phyloP scores from a whole-genome alignment of 805 yeast species.

The Brettanomyces custersianus region DNA sequence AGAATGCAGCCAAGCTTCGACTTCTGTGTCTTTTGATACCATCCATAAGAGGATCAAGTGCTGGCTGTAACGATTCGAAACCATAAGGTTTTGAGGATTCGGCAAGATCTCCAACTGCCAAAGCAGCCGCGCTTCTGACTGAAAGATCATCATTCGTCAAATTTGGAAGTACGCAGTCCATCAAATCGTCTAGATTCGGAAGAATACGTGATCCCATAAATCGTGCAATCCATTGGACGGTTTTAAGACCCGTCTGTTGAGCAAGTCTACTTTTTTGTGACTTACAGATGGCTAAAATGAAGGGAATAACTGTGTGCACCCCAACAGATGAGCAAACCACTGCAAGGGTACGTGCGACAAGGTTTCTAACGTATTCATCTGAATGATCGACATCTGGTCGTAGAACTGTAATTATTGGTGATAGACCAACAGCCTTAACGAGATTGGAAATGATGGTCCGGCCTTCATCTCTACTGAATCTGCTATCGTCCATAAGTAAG shows the following conservation, averaged over 20 bases:
- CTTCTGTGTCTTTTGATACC: conserved; percentile 78
- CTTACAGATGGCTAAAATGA: conserved; percentile 68
- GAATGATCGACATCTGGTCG: conserved; percentile 75
- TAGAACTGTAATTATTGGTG: conserved; percentile 68
- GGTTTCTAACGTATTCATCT: conserved; percentile 73
- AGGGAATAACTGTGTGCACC: conserved; percentile 62
- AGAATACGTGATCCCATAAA: conserved; percentile 63
- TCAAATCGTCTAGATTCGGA: conserved; percentile 62
- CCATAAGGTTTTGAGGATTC: conserved; percentile 84
- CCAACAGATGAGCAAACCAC: conserved; percentile 79
- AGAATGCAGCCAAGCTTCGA: conserved; percentile 60
- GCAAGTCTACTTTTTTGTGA: conserved; percentile 76
- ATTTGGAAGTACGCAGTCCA: conserved; percentile 49
- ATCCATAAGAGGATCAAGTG: conserved; percentile 70
- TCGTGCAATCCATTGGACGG: conserved; percentile 67
- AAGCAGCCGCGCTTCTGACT: conserved; percentile 63
- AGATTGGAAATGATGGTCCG: conserved; percentile 68
- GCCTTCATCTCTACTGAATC: conserved; percentile 67
- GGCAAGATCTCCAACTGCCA: conserved; percentile 66
- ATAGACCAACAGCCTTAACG: conserved; percentile 74
- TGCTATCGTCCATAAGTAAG: conserved; percentile 68
- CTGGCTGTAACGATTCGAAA: conserved; percentile 71
- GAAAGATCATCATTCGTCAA: conserved; percentile 59
- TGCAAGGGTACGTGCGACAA: conserved; percentile 74
- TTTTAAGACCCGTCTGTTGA: conserved; percentile 72